These are phyloP conservation scores for Dothideomycetes sp. DNA, from an alignment of 2,329 filamentous ascomycete species.

Conservation along the genomic window DNA sequence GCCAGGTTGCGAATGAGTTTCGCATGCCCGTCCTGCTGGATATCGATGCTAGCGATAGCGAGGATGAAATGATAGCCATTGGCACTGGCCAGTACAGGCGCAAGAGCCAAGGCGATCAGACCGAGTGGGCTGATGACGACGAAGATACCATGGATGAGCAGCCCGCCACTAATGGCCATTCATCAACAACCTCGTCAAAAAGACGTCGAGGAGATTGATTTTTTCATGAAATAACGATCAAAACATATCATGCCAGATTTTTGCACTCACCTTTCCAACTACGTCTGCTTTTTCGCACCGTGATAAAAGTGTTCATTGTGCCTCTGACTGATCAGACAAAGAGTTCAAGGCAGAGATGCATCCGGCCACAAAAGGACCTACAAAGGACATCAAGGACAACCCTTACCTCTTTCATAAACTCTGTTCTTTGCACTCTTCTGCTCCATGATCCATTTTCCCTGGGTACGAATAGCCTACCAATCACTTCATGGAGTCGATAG, in stretches of 20 bases:
- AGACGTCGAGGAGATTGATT: constrained; percentile 8
- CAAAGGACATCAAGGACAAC: no score
- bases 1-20: constrained; percentile 45
- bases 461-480: no score
- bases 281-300: no score
- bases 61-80: constrained; percentile 67
- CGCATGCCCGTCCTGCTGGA: constrained; percentile 89
- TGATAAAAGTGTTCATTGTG: no score
- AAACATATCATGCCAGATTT: neutral
- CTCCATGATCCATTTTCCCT: no score
- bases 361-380: no score
- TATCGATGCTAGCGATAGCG: constrained; percentile 86
- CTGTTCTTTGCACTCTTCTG: no score
- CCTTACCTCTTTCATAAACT: no score
- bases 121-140: constrained; percentile 52
- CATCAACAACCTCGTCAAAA: constrained; percentile 3
- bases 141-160: constrained; percentile 25
- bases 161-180: constrained; percentile 8
- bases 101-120: constrained; percentile 66
- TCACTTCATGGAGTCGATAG: no score
- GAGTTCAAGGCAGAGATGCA: no score
- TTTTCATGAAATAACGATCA: neutral
- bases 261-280: no score
- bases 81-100: constrained; percentile 74
- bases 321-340: no score